Evolutionary conservation across 352 stramenopile species (phyloP).

Genomic region (Phytophthora pisi): DNA sequence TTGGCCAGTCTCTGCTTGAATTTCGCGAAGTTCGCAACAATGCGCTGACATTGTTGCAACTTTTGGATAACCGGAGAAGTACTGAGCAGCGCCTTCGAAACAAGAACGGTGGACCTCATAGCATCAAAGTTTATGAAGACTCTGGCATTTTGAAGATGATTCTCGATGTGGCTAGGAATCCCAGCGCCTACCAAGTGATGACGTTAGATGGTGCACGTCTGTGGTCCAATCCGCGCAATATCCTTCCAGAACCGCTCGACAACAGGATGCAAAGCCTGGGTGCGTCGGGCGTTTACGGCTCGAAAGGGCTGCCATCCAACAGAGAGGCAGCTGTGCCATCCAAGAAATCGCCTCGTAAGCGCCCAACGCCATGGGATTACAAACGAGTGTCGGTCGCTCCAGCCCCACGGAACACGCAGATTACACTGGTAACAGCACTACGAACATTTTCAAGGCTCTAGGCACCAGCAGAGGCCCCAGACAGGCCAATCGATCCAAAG

Average conservation of each 20-base stretch:
- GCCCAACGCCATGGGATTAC: neutral
- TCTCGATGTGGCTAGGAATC: slow-evolving; percentile 15
- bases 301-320: slow-evolving; percentile 12
- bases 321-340: slow-evolving; percentile 6
- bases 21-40: slow-evolving; percentile 25
- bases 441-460: neutral
- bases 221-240: slow-evolving; percentile 16
- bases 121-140: neutral
- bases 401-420: slow-evolving; percentile 1
- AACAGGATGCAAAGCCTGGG: slow-evolving; percentile 14
- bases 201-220: slow-evolving; percentile 7
- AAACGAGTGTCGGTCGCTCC: slow-evolving; percentile 7
- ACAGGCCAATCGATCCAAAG: slow-evolving; percentile 7
- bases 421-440: neutral
- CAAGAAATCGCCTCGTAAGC: neutral
- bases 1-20: slow-evolving; percentile 13
- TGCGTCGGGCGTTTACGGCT: slow-evolving; percentile 8
- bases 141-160: slow-evolving; percentile 10
- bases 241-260: slow-evolving; percentile 12
- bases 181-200: slow-evolving; percentile 7
- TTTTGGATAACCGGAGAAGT: neutral
- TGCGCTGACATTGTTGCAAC: slow-evolving; percentile 3
- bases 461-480: neutral
- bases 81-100: slow-evolving; percentile 4
- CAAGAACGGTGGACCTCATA: neutral